Evolutionary conservation across 2,329 filamentous ascomycete species (phyloP).

Genomic region (Ophiostoma triangulosporum): DNA sequence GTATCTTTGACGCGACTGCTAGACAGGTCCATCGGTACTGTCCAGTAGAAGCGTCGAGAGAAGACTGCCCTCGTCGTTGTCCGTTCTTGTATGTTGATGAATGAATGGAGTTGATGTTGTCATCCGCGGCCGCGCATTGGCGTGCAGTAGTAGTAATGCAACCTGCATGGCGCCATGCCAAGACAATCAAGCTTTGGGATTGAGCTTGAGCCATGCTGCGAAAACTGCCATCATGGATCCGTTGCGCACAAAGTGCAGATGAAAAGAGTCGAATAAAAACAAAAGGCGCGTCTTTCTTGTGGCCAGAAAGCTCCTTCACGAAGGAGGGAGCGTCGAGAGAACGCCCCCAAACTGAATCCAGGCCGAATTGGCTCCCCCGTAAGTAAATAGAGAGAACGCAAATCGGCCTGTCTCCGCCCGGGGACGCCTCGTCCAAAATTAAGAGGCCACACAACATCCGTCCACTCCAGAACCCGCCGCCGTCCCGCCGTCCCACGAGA

Average conservation of each 20-base stretch:
- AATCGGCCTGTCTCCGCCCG: background rate
- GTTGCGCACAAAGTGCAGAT: background rate
- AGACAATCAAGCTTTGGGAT: background rate
- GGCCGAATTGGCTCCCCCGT: background rate
- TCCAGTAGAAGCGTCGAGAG: background rate
- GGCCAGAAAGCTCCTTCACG: slow-evolving; percentile 2
- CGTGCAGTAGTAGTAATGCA: background rate
- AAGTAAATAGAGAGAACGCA: background rate
- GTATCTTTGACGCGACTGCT: background rate
- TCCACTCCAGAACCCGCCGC: background rate
- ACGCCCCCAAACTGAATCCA: background rate
- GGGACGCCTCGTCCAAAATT: slow-evolving; percentile 7
- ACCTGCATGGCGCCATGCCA: background rate
- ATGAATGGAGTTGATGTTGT: background rate
- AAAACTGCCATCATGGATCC: background rate
- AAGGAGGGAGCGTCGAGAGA: slow-evolving; percentile 4
- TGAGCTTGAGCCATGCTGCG: background rate
- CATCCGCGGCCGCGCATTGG: background rate
- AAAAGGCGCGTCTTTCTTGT: slow-evolving; percentile 6
- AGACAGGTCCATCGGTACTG: background rate
- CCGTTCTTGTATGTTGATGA: background rate
- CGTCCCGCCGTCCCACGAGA: background rate
- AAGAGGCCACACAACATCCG: slow-evolving; percentile 9
- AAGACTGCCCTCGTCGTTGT: background rate
- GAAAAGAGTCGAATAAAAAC: background rate